These are phyloP conservation scores for Trametes meyenii DNA, from an alignment of 768 basidiomycete species.

Conservation along the genomic window DNA sequence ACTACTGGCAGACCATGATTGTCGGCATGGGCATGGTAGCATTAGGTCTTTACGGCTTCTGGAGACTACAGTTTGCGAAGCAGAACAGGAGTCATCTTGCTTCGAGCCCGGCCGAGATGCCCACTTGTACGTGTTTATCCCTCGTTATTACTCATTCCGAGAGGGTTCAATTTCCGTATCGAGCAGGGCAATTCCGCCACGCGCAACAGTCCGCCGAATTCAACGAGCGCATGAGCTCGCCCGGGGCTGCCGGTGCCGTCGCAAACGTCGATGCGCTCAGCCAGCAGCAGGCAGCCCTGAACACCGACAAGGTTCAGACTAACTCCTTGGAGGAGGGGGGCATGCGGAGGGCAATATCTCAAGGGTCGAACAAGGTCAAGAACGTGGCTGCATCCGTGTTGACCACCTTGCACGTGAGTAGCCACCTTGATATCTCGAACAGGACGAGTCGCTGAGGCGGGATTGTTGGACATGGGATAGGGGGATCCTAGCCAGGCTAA, in stretches of 20 bases:
- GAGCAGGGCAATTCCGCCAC: slow-evolving; percentile 22
- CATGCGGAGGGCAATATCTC: background rate
- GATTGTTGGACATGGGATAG: background rate
- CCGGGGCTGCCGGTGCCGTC: slow-evolving; percentile 2
- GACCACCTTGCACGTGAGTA: slow-evolving; percentile 20
- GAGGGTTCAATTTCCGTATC: background rate
- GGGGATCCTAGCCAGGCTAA: slow-evolving; percentile 3
- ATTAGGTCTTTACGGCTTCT: slow-evolving; percentile 15
- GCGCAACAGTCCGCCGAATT: slow-evolving; percentile 17
- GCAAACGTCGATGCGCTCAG: background rate
- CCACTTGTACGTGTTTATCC: slow-evolving; percentile 9
- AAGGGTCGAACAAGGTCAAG: background rate
- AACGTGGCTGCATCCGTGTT: slow-evolving; percentile 7
- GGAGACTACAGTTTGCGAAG: slow-evolving; percentile 14
- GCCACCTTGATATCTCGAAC: too few species aligned
- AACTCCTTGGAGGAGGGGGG: background rate
- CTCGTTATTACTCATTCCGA: too few species aligned
- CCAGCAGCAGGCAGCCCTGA: background rate
- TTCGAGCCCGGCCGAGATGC: slow-evolving; percentile 15
- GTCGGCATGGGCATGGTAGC: slow-evolving; percentile 16
- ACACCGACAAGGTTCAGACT: background rate
- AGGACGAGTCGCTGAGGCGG: background rate
- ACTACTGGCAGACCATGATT: slow-evolving; percentile 10
- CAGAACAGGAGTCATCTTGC: slow-evolving; percentile 15
- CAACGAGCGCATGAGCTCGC: slow-evolving; percentile 17